These are phyloP conservation scores for Heliamphora exappendiculata DNA, from an alignment of 148 eudicot genomes.

Conservation along the genomic window DNA sequence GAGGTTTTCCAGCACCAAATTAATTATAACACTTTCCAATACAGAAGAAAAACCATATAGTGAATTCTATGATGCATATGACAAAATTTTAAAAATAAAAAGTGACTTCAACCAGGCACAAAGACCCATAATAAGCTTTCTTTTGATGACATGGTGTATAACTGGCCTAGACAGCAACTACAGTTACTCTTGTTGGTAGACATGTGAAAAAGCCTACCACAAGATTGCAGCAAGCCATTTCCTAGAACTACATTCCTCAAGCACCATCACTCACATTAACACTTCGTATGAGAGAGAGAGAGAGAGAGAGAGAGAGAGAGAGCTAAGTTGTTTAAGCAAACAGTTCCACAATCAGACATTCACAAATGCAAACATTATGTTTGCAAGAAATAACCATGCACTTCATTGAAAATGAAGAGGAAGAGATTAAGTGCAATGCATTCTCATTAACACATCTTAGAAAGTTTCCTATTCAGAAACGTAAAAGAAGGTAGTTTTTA, in stretches of 20 bases:
- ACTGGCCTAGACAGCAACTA: background rate
- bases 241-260: background rate
- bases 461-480: background rate
- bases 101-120: background rate
- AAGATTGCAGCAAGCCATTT: background rate
- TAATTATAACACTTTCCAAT: background rate
- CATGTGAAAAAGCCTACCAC: background rate
- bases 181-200: background rate
- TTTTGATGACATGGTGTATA: background rate
- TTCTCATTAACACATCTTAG: background rate
- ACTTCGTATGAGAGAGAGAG: background rate
- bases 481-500: background rate
- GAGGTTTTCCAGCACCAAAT: constrained; percentile 2
- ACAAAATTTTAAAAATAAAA: background rate
- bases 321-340: background rate
- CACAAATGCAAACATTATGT: background rate
- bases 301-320: background rate
- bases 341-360: background rate
- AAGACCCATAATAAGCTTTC: background rate
- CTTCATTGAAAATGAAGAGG: background rate
- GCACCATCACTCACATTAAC: background rate
- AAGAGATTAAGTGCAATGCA: background rate
- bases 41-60: background rate
- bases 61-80: background rate
- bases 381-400: background rate